Base-by-base conservation (phyloP, 1,284 basidiomycete genomes). In the Vanrija pseudolonga region DNA sequence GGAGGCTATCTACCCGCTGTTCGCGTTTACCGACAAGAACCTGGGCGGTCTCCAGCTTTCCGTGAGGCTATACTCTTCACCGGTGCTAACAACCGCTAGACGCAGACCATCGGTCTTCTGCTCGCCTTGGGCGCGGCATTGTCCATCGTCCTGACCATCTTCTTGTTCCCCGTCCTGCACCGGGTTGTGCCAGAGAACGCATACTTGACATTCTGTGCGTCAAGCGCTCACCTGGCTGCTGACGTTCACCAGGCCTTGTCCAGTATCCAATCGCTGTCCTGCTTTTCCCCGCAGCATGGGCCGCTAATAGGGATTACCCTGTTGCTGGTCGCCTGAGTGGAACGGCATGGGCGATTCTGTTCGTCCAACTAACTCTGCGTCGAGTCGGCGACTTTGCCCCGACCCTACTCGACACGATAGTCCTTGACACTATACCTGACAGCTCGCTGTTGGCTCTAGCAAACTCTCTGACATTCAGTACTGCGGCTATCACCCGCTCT, bases 1-100 rank as follows among this genome's bases (percentile, higher is more conserved):
- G 59, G 71, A 73, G 43, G 69, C 69, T 11, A 52, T 71, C 14
- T 73, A 63, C 40, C 71, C 71, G 6, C 50, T 73, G 14, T 73
- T 68, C 45, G 63, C 64, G 0, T 73, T 69, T 47, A 71, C 69
- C 9, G 58, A 54, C 45, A 59, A 61, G 37, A 56, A 61, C 11
- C 61, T 70, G 0, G 71, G 71, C 12, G 71, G 71, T 1, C 45
- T 73, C 7, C 69, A 63, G 3, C 45, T 73, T 14, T 54, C 60
- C 0, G 71, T 72, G 39, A 59, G 67, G 53, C 2, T 6, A 7
- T 5, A 18, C 3, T 38, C 6, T 3, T 9, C 7, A n/a, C 5
- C 11, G 18, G 3, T 24, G n/a, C 41, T 47, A 18, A 50, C 41
- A n/a, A 18, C 20, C 6, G 12, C 3, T 51, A 72, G 70, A 67